Evolutionary conservation across 345 rosid genomes (phyloP), one percentile per base, ranked within the genome.

Genomic region (Aegle marmelos): DNA sequence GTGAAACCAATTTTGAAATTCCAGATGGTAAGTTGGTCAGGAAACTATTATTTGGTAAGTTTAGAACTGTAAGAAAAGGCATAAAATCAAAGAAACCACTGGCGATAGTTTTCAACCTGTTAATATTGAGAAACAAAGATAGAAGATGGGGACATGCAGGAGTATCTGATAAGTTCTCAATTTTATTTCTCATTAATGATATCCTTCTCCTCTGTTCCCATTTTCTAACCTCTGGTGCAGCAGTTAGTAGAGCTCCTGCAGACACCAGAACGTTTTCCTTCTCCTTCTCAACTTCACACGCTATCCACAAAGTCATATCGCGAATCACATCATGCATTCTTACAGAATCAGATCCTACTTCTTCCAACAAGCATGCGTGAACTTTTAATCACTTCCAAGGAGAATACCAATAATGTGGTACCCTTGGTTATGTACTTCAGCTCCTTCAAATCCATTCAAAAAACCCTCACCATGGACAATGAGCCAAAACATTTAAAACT

Each of bases 21-120:
- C 73, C 83, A 25, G 58, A 74, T 0, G 87, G 86, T 56, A 88
- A 66, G 56, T 73, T 68, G 0, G 17, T 53, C 19, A 84, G 53
- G 4, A 7, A 22, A 22, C 10, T 0, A 48, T 84, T 84, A 0
- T 8, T 0, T 8, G 82, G 82, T 69, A 89, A 63, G 68, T 82
- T 84, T 25, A 87, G 30, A 57, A 86, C 78, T 45, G 8, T 81
- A 54, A 89, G 72, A n/a, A 73, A 41, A 37, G 68, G 78, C 82
- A 59, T 78, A 8, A 50, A 78, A 4, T 68, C 70, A 39, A 84
- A 85, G 72, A 86, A 83, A 1, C 64, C 61, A 14, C 3, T 8
- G 0, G 45, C 24, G 27, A 88, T 70, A 11, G 27, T 57, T 65
- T 69, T 70, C 34, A 85, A 5, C 56, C 56, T 50, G 7, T 50